These are phyloP conservation scores for Nectriaceae sp. DNA, from an alignment of 2,329 filamentous ascomycete genomes.

Conservation along the genomic window DNA sequence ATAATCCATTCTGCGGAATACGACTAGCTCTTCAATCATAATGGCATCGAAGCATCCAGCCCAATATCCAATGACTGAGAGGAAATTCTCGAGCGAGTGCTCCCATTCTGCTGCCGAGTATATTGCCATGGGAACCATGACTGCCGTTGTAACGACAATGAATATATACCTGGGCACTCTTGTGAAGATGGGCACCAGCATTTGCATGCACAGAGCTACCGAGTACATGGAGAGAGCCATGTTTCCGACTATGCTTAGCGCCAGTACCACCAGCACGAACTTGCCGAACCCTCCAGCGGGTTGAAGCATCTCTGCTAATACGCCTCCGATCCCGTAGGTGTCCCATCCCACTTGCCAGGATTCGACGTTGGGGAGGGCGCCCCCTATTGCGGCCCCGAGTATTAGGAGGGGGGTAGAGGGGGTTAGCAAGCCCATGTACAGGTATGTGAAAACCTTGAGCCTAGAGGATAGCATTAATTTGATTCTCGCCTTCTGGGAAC, in stretches of 20 bases:
- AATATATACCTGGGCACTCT: conserved; percentile 46
- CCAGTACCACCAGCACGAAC: conserved; percentile 35
- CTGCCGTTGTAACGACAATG: conserved; percentile 40
- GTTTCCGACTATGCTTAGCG: conserved; percentile 40
- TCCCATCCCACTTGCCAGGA: conserved; percentile 33
- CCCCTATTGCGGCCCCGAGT: conserved; percentile 43
- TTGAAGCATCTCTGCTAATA: conserved; percentile 33
- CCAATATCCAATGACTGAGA: conserved; percentile 50
- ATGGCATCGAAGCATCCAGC: conserved; percentile 45
- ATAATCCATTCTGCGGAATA: conserved; percentile 45
- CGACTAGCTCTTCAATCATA: conserved; percentile 43
- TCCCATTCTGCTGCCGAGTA: conserved; percentile 45
- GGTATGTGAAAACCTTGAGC: conserved; percentile 27
- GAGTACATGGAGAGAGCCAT: conserved; percentile 43
- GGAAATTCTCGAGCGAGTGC: conserved; percentile 44
- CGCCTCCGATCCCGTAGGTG: conserved; percentile 31
- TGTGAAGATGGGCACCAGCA: conserved; percentile 42
- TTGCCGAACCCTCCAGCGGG: conserved; percentile 36
- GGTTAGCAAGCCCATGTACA: conserved; percentile 51
- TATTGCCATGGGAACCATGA: conserved; percentile 45
- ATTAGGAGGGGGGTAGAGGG: conserved; percentile 36
- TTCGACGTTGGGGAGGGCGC: conserved; percentile 32
- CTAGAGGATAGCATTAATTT: conserved; percentile 40
- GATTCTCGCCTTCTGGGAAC: conserved; percentile 32
- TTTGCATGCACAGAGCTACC: conserved; percentile 42